Base-by-base conservation (phyloP, 2,329 filamentous ascomycete genomes). In the Colletotrichum shisoi region DNA sequence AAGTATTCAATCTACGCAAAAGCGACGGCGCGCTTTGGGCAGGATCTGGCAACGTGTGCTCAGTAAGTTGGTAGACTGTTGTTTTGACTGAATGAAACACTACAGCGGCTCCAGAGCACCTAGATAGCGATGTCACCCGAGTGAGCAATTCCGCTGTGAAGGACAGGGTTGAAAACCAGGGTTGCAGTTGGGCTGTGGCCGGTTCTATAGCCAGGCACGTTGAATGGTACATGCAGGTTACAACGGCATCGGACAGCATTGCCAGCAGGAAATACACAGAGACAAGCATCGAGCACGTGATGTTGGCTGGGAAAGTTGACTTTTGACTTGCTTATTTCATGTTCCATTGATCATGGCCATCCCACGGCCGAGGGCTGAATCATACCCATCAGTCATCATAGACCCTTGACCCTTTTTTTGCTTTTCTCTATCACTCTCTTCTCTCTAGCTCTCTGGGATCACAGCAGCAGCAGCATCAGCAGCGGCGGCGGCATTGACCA, bases 331-430 rank as follows among this genome's bases (percentile, higher is more conserved):
- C 57, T 56, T 64, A 39, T 49, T 64, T 67, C 65, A 53, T 67
- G 42, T 60, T 64, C 57, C 65, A 67, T 67, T 67, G 65, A 67
- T 64, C 65, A 59, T 67, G 65, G 65, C 65, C 65, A 62, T 64
- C 34, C 54, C 49, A 67, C 61, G 54, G 65, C 61, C 61, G 54
- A 67, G 61, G 61, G 61, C 61, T 60, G 54, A 64, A 67, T 64
- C 62, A 45, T 67, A 40, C 51, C 61, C 65, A 44, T 56, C 65
- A 67, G 61, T 64, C 65, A 60, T 64, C 61, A 60, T 59, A 60
- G 61, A 67, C 65, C 46, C 53, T 57, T 65, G 49, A 45, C 39
- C 19, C 51, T 39, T 48, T 49, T 64, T 54, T 42, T 19, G 39
- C n/a, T 45, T 48, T 57, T 44, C 52, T 48, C 49, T 37, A 51